Conservation (phyloP, 2,329 filamentous ascomycete species). For the Lasiodiplodia sp. region DNA sequence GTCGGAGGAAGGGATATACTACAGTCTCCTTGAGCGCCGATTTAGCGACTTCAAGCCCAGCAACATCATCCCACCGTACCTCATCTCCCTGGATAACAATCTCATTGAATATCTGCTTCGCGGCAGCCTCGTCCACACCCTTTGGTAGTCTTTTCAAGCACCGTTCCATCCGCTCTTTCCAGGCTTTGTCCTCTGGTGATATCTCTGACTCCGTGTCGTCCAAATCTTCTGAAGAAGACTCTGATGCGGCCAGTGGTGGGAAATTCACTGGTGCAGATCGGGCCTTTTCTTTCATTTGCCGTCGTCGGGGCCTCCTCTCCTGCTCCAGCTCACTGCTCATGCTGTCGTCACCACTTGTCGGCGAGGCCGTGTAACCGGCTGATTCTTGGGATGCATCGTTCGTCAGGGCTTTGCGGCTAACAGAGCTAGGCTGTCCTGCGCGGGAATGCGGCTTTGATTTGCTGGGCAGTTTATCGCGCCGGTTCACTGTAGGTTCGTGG, state of each 20-base stretch:
- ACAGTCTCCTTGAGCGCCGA: conserved; percentile 92
- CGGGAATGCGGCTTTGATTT: neutral
- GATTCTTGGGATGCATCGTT: neutral
- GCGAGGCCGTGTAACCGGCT: neutral
- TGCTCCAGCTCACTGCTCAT: conserved; percentile 19
- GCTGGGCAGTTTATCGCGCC: neutral
- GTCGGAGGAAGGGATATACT: conserved; percentile 94
- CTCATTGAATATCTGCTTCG: conserved; percentile 93
- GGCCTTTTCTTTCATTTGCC: conserved; percentile 40
- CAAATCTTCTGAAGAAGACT: conserved; percentile 29
- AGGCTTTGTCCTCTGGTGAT: conserved; percentile 43
- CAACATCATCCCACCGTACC: conserved; percentile 93
- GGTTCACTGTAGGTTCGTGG: neutral
- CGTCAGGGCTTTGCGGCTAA: conserved; percentile 18
- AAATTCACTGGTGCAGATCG: conserved; percentile 43
- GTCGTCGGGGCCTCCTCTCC: conserved; percentile 6
- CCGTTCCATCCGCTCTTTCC: conserved; percentile 42
- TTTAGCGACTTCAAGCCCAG: conserved; percentile 89
- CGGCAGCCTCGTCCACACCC: conserved; percentile 81
- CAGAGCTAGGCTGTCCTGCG: neutral
- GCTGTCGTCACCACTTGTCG: conserved; percentile 25
- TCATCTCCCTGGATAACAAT: conserved; percentile 94
- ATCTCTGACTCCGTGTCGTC: conserved; percentile 32
- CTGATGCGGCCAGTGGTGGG: conserved; percentile 42
- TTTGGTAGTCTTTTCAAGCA: conserved; percentile 80